Evolutionary conservation across 2,329 filamentous ascomycete species (phyloP), one percentile per base, ranked within the genome.

Genomic region (Colletotrichum sp.): DNA sequence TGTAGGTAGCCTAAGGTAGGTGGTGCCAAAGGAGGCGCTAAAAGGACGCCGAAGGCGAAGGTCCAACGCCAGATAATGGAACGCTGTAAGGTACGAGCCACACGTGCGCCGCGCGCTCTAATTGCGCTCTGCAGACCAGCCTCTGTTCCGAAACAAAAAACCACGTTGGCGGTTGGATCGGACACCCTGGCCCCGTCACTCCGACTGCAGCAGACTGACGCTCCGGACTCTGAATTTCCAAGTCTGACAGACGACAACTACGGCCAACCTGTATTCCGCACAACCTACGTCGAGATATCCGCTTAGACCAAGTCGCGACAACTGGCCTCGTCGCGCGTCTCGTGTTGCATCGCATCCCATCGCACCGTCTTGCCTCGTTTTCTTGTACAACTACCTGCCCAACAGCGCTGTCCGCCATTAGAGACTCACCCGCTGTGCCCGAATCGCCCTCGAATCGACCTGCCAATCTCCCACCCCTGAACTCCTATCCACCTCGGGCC

Each of bases 131-230:
- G 44, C 18, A 69, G 49, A n/a, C 28, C 64, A 62, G 49, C 36
- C 57, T n/a, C 21, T 39, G 9, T 63, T 49, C 39, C 28, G 63
- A 68, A 63, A 67, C 55, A 55, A 76, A 64, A 49, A 68, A 68
- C 63, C 63, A 76, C 69, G 63, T 76, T 76, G 34, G 60, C 60
- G 60, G 57, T 28, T 75, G 52, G 52, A 76, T 68, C 75, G 75
- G 75, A 76, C 75, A 76, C 71, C 75, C 75, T 76, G 71, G 71
- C 75, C 66, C 71, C 66, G 75, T 69, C 57, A 30, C 62, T 57
- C 67, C 71, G 66, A 59, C 64, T 44, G 30, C 32, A 32, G 13
- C 32, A 64, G 30, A 32, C 28, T 34, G 28, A 10, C 28, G 44
- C 59, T 62, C 28, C n/a, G 30, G 59, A 32, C 30, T 13, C 12